Base-by-base conservation (phyloP, 2,329 filamentous ascomycete species). In the Penicillium sp. region DNA sequence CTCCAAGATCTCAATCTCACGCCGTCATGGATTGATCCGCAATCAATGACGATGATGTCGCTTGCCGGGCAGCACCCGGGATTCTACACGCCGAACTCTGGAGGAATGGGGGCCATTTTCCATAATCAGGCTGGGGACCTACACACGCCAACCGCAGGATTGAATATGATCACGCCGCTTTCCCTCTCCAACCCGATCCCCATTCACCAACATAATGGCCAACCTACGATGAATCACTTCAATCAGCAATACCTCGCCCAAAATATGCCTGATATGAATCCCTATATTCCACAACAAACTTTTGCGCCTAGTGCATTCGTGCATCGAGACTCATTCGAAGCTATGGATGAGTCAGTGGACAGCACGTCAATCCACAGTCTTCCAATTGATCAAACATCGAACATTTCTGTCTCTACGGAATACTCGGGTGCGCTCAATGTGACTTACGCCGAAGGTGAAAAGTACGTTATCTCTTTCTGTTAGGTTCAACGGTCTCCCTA, bases 1-100 rank as follows among this genome's bases (percentile, higher is more conserved):
- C 85, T 89, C 45, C 88, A 90, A 71, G 93, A 97, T 68, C 95
- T 93, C 88, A 86, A 90, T 67, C 93, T 97, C 72, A 96, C 93
- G 2, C 92, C 93, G 4, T 95, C 93, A 25, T 82, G 96, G 59
- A 85, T 98, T 73, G 94, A 98, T 73, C 88, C 92, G 19, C 92
- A 89, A 75, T 90, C 91, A 33, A 92, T 92, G 75, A 86, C 87
- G 26, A 97, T 97, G 77, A 84, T 87, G 61, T 84, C 84, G 58
- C 94, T 96, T 72, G 87, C 89, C 65, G 92, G 91, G 76, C 90
- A 93, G 65, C 86, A 89, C 49, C 86, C 90, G 16, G 91, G 89
- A 14, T 95, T 95, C 77, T 97, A 96, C 78, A 93, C 92, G 7
- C 91, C 93, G 2, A 96, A 92, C 1, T 90, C 92, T 2, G 91